Evolutionary conservation across 768 basidiomycete species (phyloP), one percentile per base, ranked within the genome.

Genomic region (Panaeolus cyanescens): DNA sequence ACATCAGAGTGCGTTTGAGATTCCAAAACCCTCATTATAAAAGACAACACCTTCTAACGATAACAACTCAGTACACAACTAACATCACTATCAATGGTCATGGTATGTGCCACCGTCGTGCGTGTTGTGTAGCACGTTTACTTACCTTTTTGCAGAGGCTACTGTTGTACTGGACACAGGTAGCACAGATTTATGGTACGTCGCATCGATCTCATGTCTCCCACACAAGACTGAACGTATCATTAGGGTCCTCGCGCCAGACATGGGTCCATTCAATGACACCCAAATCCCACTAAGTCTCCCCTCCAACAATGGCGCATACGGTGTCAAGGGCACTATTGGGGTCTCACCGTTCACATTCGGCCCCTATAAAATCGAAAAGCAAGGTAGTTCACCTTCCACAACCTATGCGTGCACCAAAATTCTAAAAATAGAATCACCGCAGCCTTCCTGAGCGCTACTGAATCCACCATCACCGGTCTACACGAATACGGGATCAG

Each of bases 101-200:
- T 31, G 66, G 67, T 65, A 62, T 32, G 57, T 5, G 17, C 19
- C 2, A 36, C 1, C 19, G 10, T 60, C 19, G 15, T 7, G 13
- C 17, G 8, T 31, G 19, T 4, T 1, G 8, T 31, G 15, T 9
- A 42, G 13, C 22, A 30, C 33, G n/a, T 13, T 3, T 58, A 19
- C 19, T 40, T 30, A 28, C 20, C 4, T 6, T 19, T 30, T 12
- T 37, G 4, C 39, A 74, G 72, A 67, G 33, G 70, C 76, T 5
- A 58, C 65, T 56, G 72, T 76, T 3, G 74, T 70, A 2, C 70
- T 79, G n/a, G 77, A 79, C 55, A 79, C 76, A 0, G 78, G 77
- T 36, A 75, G 73, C 34, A 75, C 78, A 10, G 78, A 79, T 59
- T 64, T 75, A 56, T 77, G 76, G 76, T 77, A 60, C 8, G 61